Base-by-base conservation (phyloP, 306 rosid species). In the Sphenostylis stenocarpa region DNA sequence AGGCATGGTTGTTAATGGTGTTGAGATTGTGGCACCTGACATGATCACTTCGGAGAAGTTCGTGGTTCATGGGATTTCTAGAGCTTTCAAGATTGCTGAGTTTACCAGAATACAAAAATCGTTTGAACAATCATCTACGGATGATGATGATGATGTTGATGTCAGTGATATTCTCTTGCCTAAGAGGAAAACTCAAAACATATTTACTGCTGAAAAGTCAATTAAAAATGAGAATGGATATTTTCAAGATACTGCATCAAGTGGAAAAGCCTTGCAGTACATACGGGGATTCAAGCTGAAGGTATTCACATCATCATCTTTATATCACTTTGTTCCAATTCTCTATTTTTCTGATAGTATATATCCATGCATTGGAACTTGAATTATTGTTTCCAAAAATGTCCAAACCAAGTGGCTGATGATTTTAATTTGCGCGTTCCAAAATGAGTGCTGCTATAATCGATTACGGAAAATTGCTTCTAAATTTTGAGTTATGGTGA, bases 41-140 rank as follows among this genome's bases (percentile, higher is more conserved):
- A 39, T 86, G 58, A 77, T 83, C 6, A 41, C 52, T 72, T 94
- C 96, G 0, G 81, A 84, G 13, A 90, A 72, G 20, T 87, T 87
- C 47, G 90, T 81, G 0, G 70, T 94, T 73, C 98, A 91, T 84
- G 97, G 96, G 62, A 91, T 91, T 76, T 86, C 94, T 17, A 72
- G 73, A 72, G 87, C 93, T 81, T 82, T 94, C 17, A 66, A 86
- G 53, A 66, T 81, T 74, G 44, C 53, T 2, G 77, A 80, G 67
- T 31, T 57, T 68, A 39, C 38, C 8, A 45, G 34, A 4, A 31
- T 66, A 39, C 70, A 52, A 26, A 57, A 73, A 77, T 81, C 75
- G 28, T 79, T 82, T 10, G 89, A 83, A 73, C 80, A 80, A 39
- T 63, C 88, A 15, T 64, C 82, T 21, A 77, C 84, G 75, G 73